Evolutionary conservation across 2,329 filamentous ascomycete species (phyloP), one percentile per base, ranked within the genome.

Genomic region (Ceratocystis lukuohia): DNA sequence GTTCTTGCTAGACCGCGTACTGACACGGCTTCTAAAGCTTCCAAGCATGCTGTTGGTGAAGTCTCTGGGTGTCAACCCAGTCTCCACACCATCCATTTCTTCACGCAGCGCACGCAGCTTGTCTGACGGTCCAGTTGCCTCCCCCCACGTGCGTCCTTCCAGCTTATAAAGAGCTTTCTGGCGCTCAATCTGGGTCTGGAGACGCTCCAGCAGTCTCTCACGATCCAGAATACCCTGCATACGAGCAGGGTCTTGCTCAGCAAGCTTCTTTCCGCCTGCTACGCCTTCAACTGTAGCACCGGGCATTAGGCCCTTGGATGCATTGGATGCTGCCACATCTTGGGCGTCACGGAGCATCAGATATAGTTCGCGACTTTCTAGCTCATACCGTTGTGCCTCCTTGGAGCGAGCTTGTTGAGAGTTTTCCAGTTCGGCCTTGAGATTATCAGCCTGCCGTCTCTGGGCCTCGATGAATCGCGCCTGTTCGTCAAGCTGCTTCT

Each of bases 121-220:
- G 77, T 99, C 94, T 57, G 91, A 96, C 12, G 94, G 93, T 45
- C 90, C 90, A 70, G 88, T 82, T 3, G 25, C 53, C 69, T 95
- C 89, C 69, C 87, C 87, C 88, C 93, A 96, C 7, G 91, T 86
- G 74, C 90, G 90, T 70, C 94, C 94, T 76, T 97, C 94, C 41
- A 99, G 84, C 76, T 96, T 96, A 77, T 91, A 96, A 74, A 97
- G 92, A 0, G 94, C 97, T 82, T 97, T 97, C 70, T 96, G 93
- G 70, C 94, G 83, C 78, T 97, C 93, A 53, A 99, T 84, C 76
- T 97, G 94, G 80, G 90, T 95, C 75, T 96, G 92, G 67, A 99
- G 82, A 65, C 92, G 87, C 73, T 91, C 89, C 88, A 99, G 95
- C 70, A 99, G 85, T 72, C 83, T 86, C 72, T 96, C 90, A 30